These are phyloP conservation scores for Ilex paraguariensis DNA, from an alignment of 305 asterid genomes.

Conservation along the genomic window DNA sequence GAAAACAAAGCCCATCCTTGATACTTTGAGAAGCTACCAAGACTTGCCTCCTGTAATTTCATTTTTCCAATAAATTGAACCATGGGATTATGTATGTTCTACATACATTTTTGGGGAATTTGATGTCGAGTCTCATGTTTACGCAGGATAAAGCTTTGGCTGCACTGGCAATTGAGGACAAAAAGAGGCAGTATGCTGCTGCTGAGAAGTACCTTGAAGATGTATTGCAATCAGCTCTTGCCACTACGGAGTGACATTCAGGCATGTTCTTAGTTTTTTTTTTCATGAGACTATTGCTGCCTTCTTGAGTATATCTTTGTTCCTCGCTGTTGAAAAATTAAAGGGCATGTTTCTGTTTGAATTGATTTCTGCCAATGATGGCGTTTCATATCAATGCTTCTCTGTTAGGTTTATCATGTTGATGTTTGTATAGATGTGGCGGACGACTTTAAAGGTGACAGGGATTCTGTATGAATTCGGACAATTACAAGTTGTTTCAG, in stretches of 20 bases:
- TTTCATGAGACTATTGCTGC: too few relatives aligned
- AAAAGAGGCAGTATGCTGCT: slow-evolving; percentile 86
- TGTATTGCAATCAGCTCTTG: slow-evolving; percentile 95
- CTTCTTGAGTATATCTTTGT: too few relatives aligned
- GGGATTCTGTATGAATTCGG: too few relatives aligned
- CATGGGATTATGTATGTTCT: background rate
- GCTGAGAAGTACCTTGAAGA: slow-evolving; percentile 98
- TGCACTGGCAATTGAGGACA: slow-evolving; percentile 93
- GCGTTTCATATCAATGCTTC: too few relatives aligned
- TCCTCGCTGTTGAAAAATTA: too few relatives aligned
- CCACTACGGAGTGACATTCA: slow-evolving; percentile 49
- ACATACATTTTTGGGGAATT: background rate
- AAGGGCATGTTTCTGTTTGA: too few relatives aligned
- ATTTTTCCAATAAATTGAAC: slow-evolving; percentile 4
- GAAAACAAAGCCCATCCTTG: slow-evolving; percentile 90
- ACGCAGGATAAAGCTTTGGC: slow-evolving; percentile 95
- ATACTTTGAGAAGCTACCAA: slow-evolving; percentile 96
- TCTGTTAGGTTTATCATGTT: too few relatives aligned
- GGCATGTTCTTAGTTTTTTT: too few relatives aligned
- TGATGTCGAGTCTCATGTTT: slow-evolving; percentile 6
- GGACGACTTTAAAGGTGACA: too few relatives aligned
- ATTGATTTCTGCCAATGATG: too few relatives aligned
- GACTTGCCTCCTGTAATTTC: slow-evolving; percentile 85
- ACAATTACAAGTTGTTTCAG: too few relatives aligned
- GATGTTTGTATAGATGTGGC: too few relatives aligned